Conservation (phyloP, 768 basidiomycete species). For the Russula sp. region DNA sequence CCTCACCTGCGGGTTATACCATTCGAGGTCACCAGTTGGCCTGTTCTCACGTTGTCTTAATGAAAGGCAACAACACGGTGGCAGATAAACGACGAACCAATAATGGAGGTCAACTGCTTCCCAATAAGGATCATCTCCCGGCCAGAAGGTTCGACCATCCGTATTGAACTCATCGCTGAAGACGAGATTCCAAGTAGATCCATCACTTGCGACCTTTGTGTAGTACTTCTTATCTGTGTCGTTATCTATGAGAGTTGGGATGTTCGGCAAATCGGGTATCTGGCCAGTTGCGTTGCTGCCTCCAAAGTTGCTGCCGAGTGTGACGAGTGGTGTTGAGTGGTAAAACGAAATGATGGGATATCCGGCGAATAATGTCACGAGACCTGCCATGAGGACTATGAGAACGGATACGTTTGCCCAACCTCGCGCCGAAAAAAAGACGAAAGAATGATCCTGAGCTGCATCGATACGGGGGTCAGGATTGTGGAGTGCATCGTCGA, state of each 20-base stretch:
- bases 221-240: slow-evolving; percentile 58
- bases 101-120: slow-evolving; percentile 85
- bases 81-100: slow-evolving; percentile 38
- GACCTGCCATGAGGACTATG: slow-evolving; percentile 53
- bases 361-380: slow-evolving; percentile 78
- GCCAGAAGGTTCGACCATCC: slow-evolving; percentile 68
- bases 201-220: slow-evolving; percentile 64
- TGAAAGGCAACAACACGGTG: background rate
- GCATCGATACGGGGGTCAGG: slow-evolving; percentile 71
- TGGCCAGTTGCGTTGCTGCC: slow-evolving; percentile 85
- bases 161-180: slow-evolving; percentile 85
- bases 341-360: slow-evolving; percentile 74
- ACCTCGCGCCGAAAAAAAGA: slow-evolving; percentile 74
- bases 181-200: slow-evolving; percentile 69
- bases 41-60: slow-evolving; percentile 22
- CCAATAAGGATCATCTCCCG: slow-evolving; percentile 78
- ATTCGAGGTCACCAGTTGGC: slow-evolving; percentile 73
- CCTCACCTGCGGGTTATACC: slow-evolving; percentile 69
- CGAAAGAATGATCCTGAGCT: slow-evolving; percentile 50
- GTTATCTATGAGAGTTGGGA: slow-evolving; percentile 66
- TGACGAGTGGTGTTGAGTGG: slow-evolving; percentile 24
- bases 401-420: slow-evolving; percentile 76
- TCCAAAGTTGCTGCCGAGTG: slow-evolving; percentile 72
- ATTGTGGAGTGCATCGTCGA: slow-evolving; percentile 88
- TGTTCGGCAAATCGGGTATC: slow-evolving; percentile 63